phyloP scores from a whole-genome alignment of 441 rosid species.

The Pelargonium australe region DNA sequence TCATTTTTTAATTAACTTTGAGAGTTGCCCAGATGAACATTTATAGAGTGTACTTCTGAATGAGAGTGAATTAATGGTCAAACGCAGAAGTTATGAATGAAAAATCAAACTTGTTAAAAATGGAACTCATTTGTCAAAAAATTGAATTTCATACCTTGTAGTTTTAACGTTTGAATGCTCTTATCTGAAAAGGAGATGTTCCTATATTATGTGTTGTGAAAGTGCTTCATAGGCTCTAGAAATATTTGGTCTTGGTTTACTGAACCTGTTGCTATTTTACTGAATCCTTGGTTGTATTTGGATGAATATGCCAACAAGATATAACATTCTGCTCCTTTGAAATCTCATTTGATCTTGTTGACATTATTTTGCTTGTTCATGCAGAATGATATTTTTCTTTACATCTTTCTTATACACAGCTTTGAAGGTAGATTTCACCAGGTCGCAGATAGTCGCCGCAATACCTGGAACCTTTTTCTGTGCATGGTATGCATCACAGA shows the following conservation, averaged over 20 bases:
- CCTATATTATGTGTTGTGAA: neutral
- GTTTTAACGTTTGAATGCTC: neutral
- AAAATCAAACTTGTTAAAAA: neutral
- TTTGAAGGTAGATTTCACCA: slow-evolving; percentile 89
- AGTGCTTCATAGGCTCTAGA: neutral
- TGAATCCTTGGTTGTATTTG: neutral
- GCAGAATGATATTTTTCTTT: slow-evolving; percentile 39
- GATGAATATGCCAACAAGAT: neutral
- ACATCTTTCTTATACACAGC: slow-evolving; percentile 51
- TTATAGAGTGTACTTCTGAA: neutral
- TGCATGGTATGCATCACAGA: slow-evolving; percentile 89
- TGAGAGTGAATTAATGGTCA: neutral
- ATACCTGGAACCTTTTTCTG: slow-evolving; percentile 94
- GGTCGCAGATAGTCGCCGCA: slow-evolving; percentile 81
- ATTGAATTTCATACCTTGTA: neutral
- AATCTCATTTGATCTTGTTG: slow-evolving; percentile 25
- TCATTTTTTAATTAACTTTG: neutral
- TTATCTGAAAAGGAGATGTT: neutral
- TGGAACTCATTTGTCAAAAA: neutral
- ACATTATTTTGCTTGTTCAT: slow-evolving; percentile 21
- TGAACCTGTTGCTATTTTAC: neutral
- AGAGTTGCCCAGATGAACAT: neutral
- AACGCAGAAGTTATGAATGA: neutral
- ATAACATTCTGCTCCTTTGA: neutral
- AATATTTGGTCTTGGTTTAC: neutral